phyloP scores from a whole-genome alignment of 192 early-diverging fungal genomes.

The Gamsiella multidivaricata region DNA sequence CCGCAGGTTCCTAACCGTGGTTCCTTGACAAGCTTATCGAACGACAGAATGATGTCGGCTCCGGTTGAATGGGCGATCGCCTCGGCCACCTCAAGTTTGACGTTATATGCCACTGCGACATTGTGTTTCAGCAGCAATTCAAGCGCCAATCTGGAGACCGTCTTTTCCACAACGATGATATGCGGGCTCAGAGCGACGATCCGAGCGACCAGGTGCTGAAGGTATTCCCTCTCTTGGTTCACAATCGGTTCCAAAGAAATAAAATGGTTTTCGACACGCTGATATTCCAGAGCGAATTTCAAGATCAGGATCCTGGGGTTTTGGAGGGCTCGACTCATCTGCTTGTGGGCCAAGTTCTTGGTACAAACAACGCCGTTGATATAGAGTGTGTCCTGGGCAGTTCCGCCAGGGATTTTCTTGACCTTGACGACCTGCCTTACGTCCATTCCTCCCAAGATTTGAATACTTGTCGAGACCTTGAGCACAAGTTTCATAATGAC shows the following conservation, averaged over 20 bases:
- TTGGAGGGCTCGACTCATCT: slow-evolving; percentile 76
- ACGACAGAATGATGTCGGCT: slow-evolving; percentile 83
- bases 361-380: slow-evolving; percentile 92
- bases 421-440: slow-evolving; percentile 92
- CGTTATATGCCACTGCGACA: slow-evolving; percentile 86
- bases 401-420: slow-evolving; percentile 93
- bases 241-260: slow-evolving; percentile 85
- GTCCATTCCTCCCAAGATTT: slow-evolving; percentile 71
- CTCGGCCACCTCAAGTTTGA: slow-evolving; percentile 88
- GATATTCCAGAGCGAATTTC: slow-evolving; percentile 88
- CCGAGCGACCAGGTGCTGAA: slow-evolving; percentile 81
- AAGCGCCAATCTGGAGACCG: slow-evolving; percentile 85
- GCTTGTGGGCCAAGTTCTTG: slow-evolving; percentile 92
- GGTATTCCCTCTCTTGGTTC: slow-evolving; percentile 85
- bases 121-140: slow-evolving; percentile 83
- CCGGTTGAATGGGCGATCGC: slow-evolving; percentile 88
- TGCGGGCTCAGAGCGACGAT: slow-evolving; percentile 81
- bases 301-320: slow-evolving; percentile 89
- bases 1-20: slow-evolving; percentile 85
- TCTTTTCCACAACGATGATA: slow-evolving; percentile 84
- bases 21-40: slow-evolving; percentile 73
- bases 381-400: slow-evolving; percentile 82
- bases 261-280: slow-evolving; percentile 76
- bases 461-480: slow-evolving; percentile 79
- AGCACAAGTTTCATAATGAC: slow-evolving; percentile 78